phyloP scores from a whole-genome alignment of 2,329 filamentous ascomycete species.

The Phaeosphaeriaceae sp. region DNA sequence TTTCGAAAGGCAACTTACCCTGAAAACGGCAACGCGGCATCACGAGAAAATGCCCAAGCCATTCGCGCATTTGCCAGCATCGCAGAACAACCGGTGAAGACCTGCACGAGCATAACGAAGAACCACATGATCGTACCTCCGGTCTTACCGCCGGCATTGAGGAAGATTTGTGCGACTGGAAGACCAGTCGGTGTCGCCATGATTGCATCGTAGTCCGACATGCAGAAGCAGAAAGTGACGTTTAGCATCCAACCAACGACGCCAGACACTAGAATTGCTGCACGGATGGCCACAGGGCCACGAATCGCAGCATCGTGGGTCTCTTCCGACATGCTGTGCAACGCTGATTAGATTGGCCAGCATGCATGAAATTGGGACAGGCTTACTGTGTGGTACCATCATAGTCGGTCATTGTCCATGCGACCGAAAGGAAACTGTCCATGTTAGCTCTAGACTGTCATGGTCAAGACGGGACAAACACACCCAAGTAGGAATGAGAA shows the following conservation, averaged over 20 bases:
- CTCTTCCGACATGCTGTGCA: constrained; percentile 67
- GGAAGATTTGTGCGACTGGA: constrained; percentile 64
- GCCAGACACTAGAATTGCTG: constrained; percentile 66
- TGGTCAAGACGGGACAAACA: constrained; percentile 24
- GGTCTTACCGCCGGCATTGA: constrained; percentile 64
- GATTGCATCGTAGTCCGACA: constrained; percentile 64
- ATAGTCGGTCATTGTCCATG: constrained; percentile 74
- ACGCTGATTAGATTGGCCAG: constrained; percentile 30
- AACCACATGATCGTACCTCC: constrained; percentile 68
- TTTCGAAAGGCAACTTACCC: constrained; percentile 45
- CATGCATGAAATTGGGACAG: constrained; percentile 16
- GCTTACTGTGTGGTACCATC: constrained; percentile 69
- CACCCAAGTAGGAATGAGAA: constrained; percentile 69
- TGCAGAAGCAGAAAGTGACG: constrained; percentile 69
- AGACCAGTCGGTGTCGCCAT: constrained; percentile 65
- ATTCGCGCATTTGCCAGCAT: constrained; percentile 70
- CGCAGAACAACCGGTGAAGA: constrained; percentile 69
- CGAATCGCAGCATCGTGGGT: constrained; percentile 68
- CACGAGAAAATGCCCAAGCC: constrained; percentile 67
- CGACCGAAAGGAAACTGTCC: constrained; percentile 59
- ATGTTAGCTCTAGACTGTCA: constrained; percentile 9
- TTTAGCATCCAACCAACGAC: constrained; percentile 68
- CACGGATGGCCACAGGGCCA: constrained; percentile 66
- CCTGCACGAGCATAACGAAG: constrained; percentile 68
- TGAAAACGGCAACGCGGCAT: constrained; percentile 67